A percentile compares a stretch with the other conserved stretches of the same genome.
phyloP scores from a whole-genome alignment of 2,329 filamentous ascomycete genomes.

The Colletotrichum higginsianum region DNA sequence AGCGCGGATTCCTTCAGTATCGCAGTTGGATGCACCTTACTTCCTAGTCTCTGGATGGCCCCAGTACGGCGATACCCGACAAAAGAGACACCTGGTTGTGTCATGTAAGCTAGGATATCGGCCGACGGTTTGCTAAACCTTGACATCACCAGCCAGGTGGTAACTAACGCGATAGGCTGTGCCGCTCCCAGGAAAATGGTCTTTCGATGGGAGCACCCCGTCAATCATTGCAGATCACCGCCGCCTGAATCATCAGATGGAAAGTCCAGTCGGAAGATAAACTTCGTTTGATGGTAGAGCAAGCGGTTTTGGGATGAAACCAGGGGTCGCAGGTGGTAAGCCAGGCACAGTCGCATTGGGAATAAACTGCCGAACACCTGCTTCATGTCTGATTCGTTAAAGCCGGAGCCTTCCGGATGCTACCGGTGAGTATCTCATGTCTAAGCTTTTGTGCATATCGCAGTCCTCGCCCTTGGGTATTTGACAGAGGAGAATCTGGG shows the following conservation, averaged over 20 bases:
- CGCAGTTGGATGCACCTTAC: background rate
- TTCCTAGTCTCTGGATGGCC: background rate
- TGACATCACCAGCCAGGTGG: background rate
- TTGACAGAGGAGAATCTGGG: too few species aligned
- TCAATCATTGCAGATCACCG: background rate
- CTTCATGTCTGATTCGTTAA: background rate
- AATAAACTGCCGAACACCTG: background rate
- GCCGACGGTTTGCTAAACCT: background rate
- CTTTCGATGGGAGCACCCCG: background rate
- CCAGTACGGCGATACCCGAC: background rate
- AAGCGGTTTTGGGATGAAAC: slow-evolving; percentile 25
- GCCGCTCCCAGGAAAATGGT: background rate
- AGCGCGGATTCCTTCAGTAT: background rate
- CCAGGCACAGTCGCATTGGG: background rate
- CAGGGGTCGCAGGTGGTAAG: background rate
- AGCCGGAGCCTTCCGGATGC: background rate
- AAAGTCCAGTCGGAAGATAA: background rate
- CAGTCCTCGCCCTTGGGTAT: background rate
- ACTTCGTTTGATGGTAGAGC: slow-evolving; percentile 4
- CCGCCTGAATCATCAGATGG: background rate
- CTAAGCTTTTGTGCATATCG: background rate
- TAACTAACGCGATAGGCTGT: too few species aligned
- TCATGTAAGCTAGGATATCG: background rate
- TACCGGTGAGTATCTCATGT: background rate
- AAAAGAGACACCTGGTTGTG: background rate